Percentiles rank a stretch among this genome's conserved stretches.
Conservation (phyloP, 306 rosid species). For the Fragaria iinumae region DNA sequence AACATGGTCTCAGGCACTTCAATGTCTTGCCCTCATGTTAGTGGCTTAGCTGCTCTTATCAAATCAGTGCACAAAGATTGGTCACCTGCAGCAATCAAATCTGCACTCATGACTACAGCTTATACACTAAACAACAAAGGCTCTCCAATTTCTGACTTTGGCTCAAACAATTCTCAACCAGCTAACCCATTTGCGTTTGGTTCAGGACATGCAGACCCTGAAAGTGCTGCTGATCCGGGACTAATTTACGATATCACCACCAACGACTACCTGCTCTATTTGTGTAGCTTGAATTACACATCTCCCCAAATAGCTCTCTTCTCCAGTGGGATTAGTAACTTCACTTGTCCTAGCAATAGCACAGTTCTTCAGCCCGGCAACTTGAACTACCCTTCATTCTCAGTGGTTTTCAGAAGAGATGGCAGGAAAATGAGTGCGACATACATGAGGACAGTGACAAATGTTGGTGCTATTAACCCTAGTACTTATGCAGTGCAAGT, state of each 20-base stretch:
- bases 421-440: conserved; percentile 31
- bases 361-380: conserved; percentile 37
- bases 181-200: conserved; percentile 65
- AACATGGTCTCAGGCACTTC: conserved; percentile 78
- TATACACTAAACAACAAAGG: conserved; percentile 48
- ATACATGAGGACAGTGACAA: conserved; percentile 55
- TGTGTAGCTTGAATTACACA: conserved; percentile 57
- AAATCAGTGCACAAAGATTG: conserved; percentile 49
- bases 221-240: conserved; percentile 66
- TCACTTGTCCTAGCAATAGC: conserved; percentile 33
- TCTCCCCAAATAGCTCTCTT: conserved; percentile 53
- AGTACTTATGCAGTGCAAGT: conserved; percentile 52
- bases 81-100: conserved; percentile 75
- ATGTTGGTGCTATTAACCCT: conserved; percentile 43
- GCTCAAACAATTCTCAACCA: conserved; percentile 21
- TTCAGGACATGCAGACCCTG: conserved; percentile 73
- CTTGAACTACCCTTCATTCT: conserved; percentile 72
- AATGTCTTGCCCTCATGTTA: conserved; percentile 83
- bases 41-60: conserved; percentile 61
- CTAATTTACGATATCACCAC: conserved; percentile 53
- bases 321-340: conserved; percentile 30
- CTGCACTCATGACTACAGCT: conserved; percentile 76
- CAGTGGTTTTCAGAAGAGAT: conserved; percentile 35
- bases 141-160: conserved; percentile 40
- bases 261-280: conserved; percentile 46